These are phyloP conservation scores for Stylosanthes scabra DNA, from an alignment of 331 rosid genomes.

Conservation along the genomic window DNA sequence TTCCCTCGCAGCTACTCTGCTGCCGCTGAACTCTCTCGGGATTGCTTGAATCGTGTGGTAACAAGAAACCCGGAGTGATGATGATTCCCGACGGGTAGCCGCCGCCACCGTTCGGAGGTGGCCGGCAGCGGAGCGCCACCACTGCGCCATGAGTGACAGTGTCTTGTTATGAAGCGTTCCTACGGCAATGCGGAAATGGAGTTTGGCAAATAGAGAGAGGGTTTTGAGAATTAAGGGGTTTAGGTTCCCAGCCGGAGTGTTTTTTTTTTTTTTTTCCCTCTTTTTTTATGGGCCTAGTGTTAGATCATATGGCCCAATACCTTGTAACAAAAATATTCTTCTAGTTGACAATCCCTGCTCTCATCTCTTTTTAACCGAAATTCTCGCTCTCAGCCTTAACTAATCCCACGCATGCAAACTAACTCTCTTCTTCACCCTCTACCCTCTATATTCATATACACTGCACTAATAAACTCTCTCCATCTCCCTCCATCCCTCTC, in stretches of 20 bases:
- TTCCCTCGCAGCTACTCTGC: slow-evolving; percentile 62
- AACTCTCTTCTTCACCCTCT: neutral
- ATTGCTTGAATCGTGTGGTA: slow-evolving; percentile 94
- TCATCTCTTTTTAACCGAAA: neutral
- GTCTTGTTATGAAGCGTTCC: neutral
- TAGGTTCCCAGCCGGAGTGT: slow-evolving; percentile 14
- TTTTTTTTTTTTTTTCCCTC: no score
- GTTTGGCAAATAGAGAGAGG: neutral
- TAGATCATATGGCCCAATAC: neutral
- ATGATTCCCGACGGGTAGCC: neutral
- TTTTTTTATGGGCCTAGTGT: neutral
- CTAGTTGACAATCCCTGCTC: neutral
- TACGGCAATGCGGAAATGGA: neutral
- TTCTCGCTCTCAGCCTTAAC: neutral
- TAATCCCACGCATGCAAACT: neutral
- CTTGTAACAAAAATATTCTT: neutral
- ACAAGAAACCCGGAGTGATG: slow-evolving; percentile 28
- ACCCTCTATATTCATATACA: neutral
- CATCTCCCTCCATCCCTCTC: no score
- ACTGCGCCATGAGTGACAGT: slow-evolving; percentile 53
- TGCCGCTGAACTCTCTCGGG: slow-evolving; percentile 79
- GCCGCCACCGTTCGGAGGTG: slow-evolving; percentile 45
- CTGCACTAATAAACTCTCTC: no score
- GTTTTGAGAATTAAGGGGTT: slow-evolving; percentile 24
- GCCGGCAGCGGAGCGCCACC: slow-evolving; percentile 76